Base-by-base conservation (phyloP, 768 basidiomycete genomes). In the Cytidiella melzeri region DNA sequence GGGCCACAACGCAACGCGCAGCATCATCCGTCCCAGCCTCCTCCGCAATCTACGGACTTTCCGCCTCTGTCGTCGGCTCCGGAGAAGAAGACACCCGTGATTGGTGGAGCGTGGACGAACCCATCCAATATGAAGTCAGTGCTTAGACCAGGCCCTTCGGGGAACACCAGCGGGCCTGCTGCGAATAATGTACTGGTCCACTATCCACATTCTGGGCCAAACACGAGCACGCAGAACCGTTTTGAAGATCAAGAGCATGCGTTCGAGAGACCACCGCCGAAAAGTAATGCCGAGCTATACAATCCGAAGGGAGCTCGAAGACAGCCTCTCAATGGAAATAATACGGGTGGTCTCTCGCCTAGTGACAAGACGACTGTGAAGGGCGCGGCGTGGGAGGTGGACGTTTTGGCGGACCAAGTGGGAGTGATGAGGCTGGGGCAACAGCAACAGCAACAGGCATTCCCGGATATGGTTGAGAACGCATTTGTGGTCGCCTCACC, bases 61-160 rank as follows among this genome's bases (percentile, higher is more conserved):
- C 86, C 86, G 4, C 87, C 87, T 9, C 67, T 88, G 10, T 68
- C 78, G 9, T 62, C 65, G 37, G 69, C 64, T 4, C 60, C 70
- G 19, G 63, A 65, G 24, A 82, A 83, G 64, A 80, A 74, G 57
- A 77, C 76, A 5, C 81, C 81, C 3, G 67, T 70, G 1, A 75
- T 75, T 5, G 70, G 71, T 24, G 86, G 87, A 21, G 87, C 83
- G 20, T 91, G 88, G 88, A 80, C 76, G 19, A 83, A 81, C 54
- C 64, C 77, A 23, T 69, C 77, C 21, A 69, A 69, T 21, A 67
- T 69, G 19, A 72, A 81, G 12, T 71, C 81, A 19, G 71, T 79
- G 51, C 72, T 86, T 38, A 65, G 71, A 51, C 64, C 73, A 10
- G 47, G 66, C 49, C 45, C 63, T 54, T 52, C 55, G 23, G 53